Base-by-base conservation (phyloP, 2,329 filamentous ascomycete species). In the Monosporascus cannonballus region DNA sequence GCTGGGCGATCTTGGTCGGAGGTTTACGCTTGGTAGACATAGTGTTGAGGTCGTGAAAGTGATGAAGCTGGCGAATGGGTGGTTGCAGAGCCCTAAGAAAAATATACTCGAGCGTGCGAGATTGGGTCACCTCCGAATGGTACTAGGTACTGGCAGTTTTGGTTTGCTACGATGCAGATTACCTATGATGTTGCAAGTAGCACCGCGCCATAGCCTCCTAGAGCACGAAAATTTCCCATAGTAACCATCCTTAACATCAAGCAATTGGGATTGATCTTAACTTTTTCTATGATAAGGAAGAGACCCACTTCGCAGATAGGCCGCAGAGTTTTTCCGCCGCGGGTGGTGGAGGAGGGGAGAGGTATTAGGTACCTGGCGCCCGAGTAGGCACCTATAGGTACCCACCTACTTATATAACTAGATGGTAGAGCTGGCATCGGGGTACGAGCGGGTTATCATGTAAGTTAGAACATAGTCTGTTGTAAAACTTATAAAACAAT, bases 1-100 rank as follows among this genome's bases (percentile, higher is more conserved):
- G 83, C 54, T 76, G 71, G 53, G 78, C 80, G 62, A 86, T 73
- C 70, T 78, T 79, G 57, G 75, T 73, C 55, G 79, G 71, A 53
- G 77, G 73, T 76, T 84, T 86, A 66, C 81, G 74, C 69, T 83
- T 86, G 45, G 81, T 78, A 56, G 81, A 81, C 77, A 84, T 83
- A 55, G 56, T 66, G 50, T 36, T 48, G 47, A 20, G 17, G 25
- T 17, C 25, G 34, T 34, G 39, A 48, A 46, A 41, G 20, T 15
- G n/a, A 17, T 15, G 38, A 51, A 7, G n/a, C 39, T 1, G 18
- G 8, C 20, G 11, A 42, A 42, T 18, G 18, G 17, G 17, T 18
- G 37, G 17, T 39, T 4, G 17, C 17, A 17, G 6, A 39, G 37
- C 17, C 9, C 17, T 17, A 8, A 39, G n/a, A n/a, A 14, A 36